Base-by-base conservation (phyloP, 164 flowering plant genomes). In the Umbilicus rupestris region DNA sequence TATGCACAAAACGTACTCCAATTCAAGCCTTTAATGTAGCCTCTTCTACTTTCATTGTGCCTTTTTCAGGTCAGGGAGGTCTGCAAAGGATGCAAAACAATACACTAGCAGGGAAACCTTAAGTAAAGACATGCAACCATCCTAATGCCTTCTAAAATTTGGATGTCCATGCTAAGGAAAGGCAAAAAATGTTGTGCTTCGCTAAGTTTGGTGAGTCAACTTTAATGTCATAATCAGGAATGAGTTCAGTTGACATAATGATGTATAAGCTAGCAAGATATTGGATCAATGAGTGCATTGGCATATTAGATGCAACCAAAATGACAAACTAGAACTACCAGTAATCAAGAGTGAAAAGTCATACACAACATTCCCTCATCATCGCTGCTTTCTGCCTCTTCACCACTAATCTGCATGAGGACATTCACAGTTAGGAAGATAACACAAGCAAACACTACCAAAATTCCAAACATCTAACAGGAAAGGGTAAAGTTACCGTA, bases 361-460 rank as follows among this genome's bases (percentile, higher is more conserved):
- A 88, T 74, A 90, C 94, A 90, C 12, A 90, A 86, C 86, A 90
- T 77, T 76, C 97, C 94, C 28, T 85, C 97, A 41, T 86, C 90
- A 68, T 87, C 93, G 41, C 83, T 82, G 78, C 85, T 78, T 67
- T 76, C 87, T 49, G 74, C 88, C 57, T 77, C 84, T 72, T 73
- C 81, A 39, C 69, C 86, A 64, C 26, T 63, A 68, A 75, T 69
- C 89, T 85, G 84, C 65, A 73, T n/a, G 35, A 68, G 44, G 3
- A 7, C 24, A 62, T 57, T 63, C 49, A 57, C 45, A 68, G 14
- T 4, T 19, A 68, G 7, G 24, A n/a, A 50, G 15, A 39, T n/a
- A 39, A 60, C 12, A 35, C 47, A 46, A 24, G 28, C 20, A 29
- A 16, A 10, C 57, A 29, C 9, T 8, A 39, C 16, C 16, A 20